Conservation (phyloP, 2,329 filamentous ascomycete genomes). For the Apiospora phragmitis region DNA sequence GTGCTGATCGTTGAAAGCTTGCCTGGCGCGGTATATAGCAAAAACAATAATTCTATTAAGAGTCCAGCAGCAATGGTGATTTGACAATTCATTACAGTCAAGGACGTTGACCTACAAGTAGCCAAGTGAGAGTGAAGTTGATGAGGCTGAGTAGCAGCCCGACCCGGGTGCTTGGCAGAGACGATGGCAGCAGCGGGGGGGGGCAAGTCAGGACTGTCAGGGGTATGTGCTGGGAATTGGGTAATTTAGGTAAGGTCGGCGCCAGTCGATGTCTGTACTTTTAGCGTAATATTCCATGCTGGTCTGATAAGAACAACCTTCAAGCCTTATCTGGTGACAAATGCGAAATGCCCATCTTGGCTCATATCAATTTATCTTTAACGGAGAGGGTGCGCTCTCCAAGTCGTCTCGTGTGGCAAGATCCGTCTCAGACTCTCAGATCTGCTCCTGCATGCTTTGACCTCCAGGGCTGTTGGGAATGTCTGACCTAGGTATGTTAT, state of each 20-base stretch:
- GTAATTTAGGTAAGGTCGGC: background rate
- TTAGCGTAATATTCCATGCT: background rate
- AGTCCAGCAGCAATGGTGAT: background rate
- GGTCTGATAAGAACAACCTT: background rate
- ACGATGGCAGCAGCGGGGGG: background rate
- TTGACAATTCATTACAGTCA: background rate
- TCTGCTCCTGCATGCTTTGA: background rate
- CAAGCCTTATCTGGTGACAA: constrained; percentile 7
- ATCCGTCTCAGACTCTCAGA: background rate
- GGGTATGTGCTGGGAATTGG: background rate
- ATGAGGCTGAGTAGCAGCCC: background rate
- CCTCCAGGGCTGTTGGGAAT: background rate
- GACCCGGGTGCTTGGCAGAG: background rate
- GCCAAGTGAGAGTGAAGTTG: background rate
- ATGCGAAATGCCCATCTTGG: background rate
- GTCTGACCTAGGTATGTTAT: background rate
- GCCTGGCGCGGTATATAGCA: background rate
- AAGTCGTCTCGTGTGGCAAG: background rate
- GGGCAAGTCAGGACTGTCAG: too few species aligned
- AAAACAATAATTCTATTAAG: background rate
- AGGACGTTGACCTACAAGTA: too few species aligned
- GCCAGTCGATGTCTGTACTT: background rate
- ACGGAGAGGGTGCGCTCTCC: background rate
- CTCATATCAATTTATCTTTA: background rate
- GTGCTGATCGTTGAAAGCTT: background rate